Evolutionary conservation across 73 alveolate species (phyloP).

Genomic region (Paramecium primaurelia): DNA sequence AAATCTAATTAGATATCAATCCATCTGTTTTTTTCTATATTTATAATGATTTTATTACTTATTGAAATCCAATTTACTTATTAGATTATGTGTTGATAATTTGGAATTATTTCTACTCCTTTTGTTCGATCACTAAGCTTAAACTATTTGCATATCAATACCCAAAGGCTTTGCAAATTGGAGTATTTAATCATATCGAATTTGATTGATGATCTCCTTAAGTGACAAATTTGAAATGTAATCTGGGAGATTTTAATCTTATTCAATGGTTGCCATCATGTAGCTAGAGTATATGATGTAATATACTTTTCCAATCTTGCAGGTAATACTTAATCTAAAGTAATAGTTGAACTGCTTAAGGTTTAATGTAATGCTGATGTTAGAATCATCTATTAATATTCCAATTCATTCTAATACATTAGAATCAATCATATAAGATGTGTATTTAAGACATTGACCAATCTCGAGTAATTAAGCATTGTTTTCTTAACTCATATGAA

Average conservation of each 20-base stretch:
- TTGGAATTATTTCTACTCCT: neutral
- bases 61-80: neutral
- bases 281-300: neutral
- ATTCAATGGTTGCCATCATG: neutral
- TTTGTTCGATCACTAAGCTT: slow-evolving; percentile 14
- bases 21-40: neutral
- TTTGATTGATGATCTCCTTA: neutral
- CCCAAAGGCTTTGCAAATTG: neutral
- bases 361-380: neutral
- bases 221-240: neutral
- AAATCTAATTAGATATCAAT: neutral
- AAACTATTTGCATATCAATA: neutral
- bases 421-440: neutral
- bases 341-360: neutral
- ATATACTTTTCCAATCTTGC: neutral
- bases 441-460: neutral
- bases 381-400: neutral
- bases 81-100: neutral
- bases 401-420: neutral
- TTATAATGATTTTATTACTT: neutral
- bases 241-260: neutral
- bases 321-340: neutral
- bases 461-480: neutral
- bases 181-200: neutral
- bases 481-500: neutral